Evolutionary conservation across 257 asterid species (phyloP).

Genomic region (Lycium ferocissimum): DNA sequence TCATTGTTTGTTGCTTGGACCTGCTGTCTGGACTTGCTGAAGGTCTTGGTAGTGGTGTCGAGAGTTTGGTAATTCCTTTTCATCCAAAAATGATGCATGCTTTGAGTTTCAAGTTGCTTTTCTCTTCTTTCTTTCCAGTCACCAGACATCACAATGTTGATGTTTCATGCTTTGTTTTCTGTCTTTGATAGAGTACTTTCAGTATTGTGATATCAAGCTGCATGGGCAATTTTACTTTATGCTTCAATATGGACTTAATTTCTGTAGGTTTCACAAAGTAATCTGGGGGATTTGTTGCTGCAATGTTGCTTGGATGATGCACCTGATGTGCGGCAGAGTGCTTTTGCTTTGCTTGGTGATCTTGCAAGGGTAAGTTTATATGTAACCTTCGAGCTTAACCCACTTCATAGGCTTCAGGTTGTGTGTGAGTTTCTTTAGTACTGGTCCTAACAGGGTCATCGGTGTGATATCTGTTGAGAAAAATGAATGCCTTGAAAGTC

Average conservation of each 20-base stretch:
- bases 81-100: slow-evolving; percentile 19
- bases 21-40: slow-evolving; percentile 97
- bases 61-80: slow-evolving; percentile 80
- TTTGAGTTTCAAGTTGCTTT: slow-evolving; percentile 21
- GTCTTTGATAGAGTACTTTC: not conserved
- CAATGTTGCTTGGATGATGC: slow-evolving; percentile 98
- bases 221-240: slow-evolving; percentile 1
- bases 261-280: slow-evolving; percentile 80
- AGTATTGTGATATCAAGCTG: not conserved
- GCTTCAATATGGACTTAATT: slow-evolving; percentile 25
- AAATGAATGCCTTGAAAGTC: not conserved
- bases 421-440: not conserved
- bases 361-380: slow-evolving; percentile 83
- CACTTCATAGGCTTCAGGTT: not conserved
- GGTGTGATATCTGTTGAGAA: not conserved
- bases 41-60: slow-evolving; percentile 97
- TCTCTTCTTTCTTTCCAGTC: not conserved
- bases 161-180: not conserved
- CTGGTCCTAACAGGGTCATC: not conserved
- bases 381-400: slow-evolving; percentile 14
- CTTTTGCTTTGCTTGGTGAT: slow-evolving; percentile 98
- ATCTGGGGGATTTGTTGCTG: slow-evolving; percentile 87
- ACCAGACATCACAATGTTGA: not conserved
- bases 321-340: slow-evolving; percentile 93
- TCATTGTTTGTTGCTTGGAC: slow-evolving; percentile 92